Conservation (phyloP, 306 rosid species). For the Gleditsia sinensis region DNA sequence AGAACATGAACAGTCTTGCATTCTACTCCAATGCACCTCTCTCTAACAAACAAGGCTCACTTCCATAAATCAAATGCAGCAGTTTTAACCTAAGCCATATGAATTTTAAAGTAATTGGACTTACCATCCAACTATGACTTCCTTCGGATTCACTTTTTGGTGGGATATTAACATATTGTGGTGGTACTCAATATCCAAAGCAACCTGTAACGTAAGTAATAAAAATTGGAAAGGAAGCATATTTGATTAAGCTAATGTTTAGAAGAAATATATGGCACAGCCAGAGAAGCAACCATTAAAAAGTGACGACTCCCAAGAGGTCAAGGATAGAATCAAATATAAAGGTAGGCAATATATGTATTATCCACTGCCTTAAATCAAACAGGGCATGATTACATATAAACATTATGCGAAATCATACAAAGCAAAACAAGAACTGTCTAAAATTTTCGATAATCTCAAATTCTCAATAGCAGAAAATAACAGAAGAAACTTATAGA, state of each 20-base stretch:
- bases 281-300: neutral
- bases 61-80: neutral
- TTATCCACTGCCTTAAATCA: neutral
- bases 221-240: neutral
- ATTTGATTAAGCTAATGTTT: neutral
- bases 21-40: no score
- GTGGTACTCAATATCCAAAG: slow-evolving; percentile 91
- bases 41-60: neutral
- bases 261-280: slow-evolving; percentile 6
- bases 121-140: slow-evolving; percentile 93
- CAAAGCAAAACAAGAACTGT: neutral
- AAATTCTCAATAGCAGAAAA: neutral
- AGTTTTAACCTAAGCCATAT: neutral
- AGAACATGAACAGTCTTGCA: neutral
- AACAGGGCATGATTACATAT: neutral
- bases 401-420: no score
- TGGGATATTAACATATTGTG: slow-evolving; percentile 81
- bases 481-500: neutral
- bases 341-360: neutral
- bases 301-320: neutral
- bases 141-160: slow-evolving; percentile 93
- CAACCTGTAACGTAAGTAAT: slow-evolving; percentile 53
- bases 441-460: neutral
- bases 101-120: neutral
- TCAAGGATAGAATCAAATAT: neutral